Conservation (phyloP, 2,329 filamentous ascomycete species). For the Verruconis gallopava region DNA sequence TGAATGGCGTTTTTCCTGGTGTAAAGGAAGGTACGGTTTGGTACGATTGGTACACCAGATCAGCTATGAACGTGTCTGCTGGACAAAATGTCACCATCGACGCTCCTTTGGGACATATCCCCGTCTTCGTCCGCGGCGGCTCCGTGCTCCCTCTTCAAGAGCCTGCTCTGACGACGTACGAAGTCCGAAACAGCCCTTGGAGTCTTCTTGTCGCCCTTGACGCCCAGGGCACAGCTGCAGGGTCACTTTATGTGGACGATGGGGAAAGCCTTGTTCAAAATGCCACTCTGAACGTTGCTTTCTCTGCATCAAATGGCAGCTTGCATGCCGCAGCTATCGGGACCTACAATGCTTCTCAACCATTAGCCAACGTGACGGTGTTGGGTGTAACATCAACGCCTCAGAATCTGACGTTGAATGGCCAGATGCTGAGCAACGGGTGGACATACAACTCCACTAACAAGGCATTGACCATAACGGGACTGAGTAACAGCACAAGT, state of each 20-base stretch:
- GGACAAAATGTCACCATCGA: slow-evolving; percentile 47
- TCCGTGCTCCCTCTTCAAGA: slow-evolving; percentile 55
- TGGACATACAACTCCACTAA: slow-evolving; percentile 38
- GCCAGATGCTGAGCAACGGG: slow-evolving; percentile 27
- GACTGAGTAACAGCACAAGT: slow-evolving; percentile 35
- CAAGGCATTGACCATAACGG: slow-evolving; percentile 38
- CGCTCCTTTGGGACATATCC: slow-evolving; percentile 55
- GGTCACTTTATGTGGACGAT: slow-evolving; percentile 60
- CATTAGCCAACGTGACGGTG: slow-evolving; percentile 49
- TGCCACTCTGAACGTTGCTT: slow-evolving; percentile 42
- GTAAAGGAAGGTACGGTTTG: slow-evolving; percentile 46
- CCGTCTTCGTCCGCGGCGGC: slow-evolving; percentile 57
- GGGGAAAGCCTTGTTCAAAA: slow-evolving; percentile 51
- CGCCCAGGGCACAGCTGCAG: slow-evolving; percentile 41
- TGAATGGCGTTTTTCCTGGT: slow-evolving; percentile 59
- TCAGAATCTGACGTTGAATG: slow-evolving; percentile 40
- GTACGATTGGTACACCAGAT: slow-evolving; percentile 72
- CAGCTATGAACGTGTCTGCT: slow-evolving; percentile 34
- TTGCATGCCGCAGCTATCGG: slow-evolving; percentile 40
- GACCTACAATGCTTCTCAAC: slow-evolving; percentile 42
- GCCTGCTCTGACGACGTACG: slow-evolving; percentile 52
- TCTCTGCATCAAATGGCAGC: slow-evolving; percentile 30
- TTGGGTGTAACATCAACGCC: slow-evolving; percentile 38
- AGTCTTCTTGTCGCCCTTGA: slow-evolving; percentile 51
- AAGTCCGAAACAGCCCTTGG: slow-evolving; percentile 52